phyloP scores from a whole-genome alignment of 1,284 basidiomycete species.

The Pholiota adiposa region DNA sequence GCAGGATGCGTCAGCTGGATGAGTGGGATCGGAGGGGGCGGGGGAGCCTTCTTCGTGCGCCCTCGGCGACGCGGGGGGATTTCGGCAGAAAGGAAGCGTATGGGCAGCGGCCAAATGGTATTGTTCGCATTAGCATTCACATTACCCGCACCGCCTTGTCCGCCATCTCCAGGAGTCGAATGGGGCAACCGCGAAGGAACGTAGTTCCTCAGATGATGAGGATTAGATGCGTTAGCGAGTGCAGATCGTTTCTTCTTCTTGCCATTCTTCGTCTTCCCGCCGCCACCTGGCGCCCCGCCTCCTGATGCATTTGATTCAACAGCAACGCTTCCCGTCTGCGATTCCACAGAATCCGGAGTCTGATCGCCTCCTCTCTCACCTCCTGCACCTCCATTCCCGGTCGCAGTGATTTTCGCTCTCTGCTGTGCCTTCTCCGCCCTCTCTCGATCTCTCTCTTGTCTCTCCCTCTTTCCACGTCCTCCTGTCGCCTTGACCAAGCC shows the following conservation, averaged over 20 bases:
- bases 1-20: conserved; percentile 59
- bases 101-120: conserved; percentile 57
- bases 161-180: conserved; percentile 36
- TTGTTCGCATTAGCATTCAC: conserved; percentile 32
- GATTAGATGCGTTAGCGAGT: conserved; percentile 86
- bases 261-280: conserved; percentile 31
- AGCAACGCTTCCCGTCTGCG: conserved; percentile 18
- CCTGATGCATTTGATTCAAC: conserved; percentile 20
- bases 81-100: conserved; percentile 70
- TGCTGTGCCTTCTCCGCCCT: conserved; percentile 44
- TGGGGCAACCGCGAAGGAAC: conserved; percentile 78
- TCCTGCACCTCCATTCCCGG: conserved; percentile 22
- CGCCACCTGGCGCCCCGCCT: conserved; percentile 16
- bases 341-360: conserved; percentile 42
- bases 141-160: conserved; percentile 33
- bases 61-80: conserved; percentile 57
- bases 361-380: conserved; percentile 29
- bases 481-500: conserved; percentile 16
- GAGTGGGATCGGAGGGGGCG: conserved; percentile 26
- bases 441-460: conserved; percentile 35
- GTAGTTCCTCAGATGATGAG: conserved; percentile 89
- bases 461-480: conserved; percentile 25
- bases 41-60: conserved; percentile 29
- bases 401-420: conserved; percentile 30
- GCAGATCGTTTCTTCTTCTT: conserved; percentile 92